A percentile compares a stretch with the other conserved stretches of the same genome.
These are phyloP conservation scores for Hypomyces perniciosus DNA, from an alignment of 2,329 filamentous ascomycete species.

Conservation along the genomic window DNA sequence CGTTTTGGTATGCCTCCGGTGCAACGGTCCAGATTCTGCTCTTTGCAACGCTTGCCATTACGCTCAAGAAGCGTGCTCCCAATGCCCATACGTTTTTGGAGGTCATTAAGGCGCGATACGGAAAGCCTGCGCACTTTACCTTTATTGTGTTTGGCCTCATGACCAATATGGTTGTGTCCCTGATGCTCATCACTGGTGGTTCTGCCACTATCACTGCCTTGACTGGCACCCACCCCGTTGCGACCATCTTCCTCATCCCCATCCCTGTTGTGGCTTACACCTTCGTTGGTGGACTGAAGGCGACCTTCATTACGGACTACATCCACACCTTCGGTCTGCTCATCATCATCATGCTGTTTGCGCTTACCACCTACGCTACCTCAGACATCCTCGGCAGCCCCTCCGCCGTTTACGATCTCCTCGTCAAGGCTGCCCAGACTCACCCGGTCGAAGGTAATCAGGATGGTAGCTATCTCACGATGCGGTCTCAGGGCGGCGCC, in stretches of 20 bases:
- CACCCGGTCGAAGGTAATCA: conserved; percentile 78
- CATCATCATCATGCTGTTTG: conserved; percentile 79
- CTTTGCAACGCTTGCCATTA: conserved; percentile 85
- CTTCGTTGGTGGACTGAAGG: conserved; percentile 72
- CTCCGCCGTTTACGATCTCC: conserved; percentile 67
- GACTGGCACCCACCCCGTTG: conserved; percentile 53
- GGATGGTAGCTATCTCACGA: conserved; percentile 78
- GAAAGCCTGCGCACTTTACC: conserved; percentile 62
- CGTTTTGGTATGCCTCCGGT: conserved; percentile 58
- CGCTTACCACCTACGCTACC: conserved; percentile 74
- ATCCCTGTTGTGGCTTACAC: conserved; percentile 61
- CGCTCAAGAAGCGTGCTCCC: conserved; percentile 78
- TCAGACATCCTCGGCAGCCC: conserved; percentile 69
- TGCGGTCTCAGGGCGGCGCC: conserved; percentile 64
- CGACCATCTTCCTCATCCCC: conserved; percentile 49
- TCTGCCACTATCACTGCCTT: conserved; percentile 47
- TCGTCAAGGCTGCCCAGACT: conserved; percentile 58
- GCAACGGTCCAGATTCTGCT: conserved; percentile 83
- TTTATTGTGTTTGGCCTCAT: conserved; percentile 78
- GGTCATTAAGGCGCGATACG: conserved; percentile 76
- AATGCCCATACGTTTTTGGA: conserved; percentile 85
- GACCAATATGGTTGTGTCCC: conserved; percentile 81
- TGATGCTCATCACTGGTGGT: conserved; percentile 83
- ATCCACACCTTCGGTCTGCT: conserved; percentile 81
- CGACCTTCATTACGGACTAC: conserved; percentile 80